Conservation (phyloP, 768 basidiomycete species). For the Amyloporia xantha region DNA sequence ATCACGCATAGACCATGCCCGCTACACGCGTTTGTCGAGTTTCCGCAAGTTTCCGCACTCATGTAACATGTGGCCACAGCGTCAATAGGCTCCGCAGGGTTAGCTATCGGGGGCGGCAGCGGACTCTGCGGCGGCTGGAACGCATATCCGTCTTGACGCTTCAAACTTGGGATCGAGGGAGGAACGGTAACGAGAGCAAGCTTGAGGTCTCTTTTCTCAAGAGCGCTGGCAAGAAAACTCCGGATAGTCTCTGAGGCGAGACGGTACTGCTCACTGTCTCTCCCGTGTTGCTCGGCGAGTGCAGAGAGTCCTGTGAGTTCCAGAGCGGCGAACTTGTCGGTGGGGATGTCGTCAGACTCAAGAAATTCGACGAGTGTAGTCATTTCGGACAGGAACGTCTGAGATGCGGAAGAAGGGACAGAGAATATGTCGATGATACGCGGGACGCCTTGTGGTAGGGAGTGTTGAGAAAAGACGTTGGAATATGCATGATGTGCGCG, state of each 20-base stretch:
- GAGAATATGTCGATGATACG: conserved; percentile 35
- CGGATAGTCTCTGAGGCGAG: conserved; percentile 40
- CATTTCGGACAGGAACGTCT: conserved; percentile 35
- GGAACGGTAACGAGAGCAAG: conserved; percentile 22
- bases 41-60: conserved; percentile 46
- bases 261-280: conserved; percentile 48
- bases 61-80: conserved; percentile 58
- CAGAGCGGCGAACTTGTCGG: conserved; percentile 52
- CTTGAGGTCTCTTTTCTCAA: conserved; percentile 34
- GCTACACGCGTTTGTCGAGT: conserved; percentile 61
- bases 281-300: conserved; percentile 41
- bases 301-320: conserved; percentile 46
- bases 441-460: conserved; percentile 23
- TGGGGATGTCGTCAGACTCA: conserved; percentile 36
- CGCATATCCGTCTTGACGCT: conserved; percentile 26
- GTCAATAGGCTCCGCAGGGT: conserved; percentile 41
- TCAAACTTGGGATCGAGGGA: conserved; percentile 9
- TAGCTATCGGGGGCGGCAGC: conserved; percentile 36
- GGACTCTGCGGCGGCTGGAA: conserved; percentile 35
- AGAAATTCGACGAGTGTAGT: conserved; percentile 49
- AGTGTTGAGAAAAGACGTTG: conserved; percentile 40
- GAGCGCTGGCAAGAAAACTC: conserved; percentile 37
- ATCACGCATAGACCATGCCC: conserved; percentile 62
- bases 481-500: conserved; percentile 54
- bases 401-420: conserved; percentile 31